phyloP scores from a whole-genome alignment of 495 filamentous ascomycete genomes.

The Xylaria telfairii region DNA sequence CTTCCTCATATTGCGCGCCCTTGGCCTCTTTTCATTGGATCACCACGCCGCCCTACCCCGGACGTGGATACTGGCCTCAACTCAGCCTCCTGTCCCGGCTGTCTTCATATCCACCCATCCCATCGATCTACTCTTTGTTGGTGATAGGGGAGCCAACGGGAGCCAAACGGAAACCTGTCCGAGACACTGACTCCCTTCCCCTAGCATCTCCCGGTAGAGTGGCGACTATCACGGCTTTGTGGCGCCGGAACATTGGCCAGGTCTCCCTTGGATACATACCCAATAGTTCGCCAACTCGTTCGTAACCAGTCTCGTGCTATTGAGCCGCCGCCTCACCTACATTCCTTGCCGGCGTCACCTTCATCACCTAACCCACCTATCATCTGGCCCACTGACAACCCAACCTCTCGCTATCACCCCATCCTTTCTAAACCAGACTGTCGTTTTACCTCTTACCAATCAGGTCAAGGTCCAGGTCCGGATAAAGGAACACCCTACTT shows the following conservation, averaged over 20 bases:
- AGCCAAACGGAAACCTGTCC: conserved; percentile 15
- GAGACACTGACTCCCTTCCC: neutral
- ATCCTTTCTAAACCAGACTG: conserved; percentile 16
- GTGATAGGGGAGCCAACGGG: conserved; percentile 4
- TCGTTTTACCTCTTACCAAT: conserved; percentile 22
- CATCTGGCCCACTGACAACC: conserved; percentile 11
- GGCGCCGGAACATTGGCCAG: conserved; percentile 15
- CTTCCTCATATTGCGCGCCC: neutral
- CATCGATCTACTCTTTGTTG: neutral
- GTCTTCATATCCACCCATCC: neutral
- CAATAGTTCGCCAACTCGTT: neutral
- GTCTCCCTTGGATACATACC: neutral
- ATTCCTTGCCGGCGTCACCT: conserved; percentile 1
- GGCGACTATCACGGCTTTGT: conserved; percentile 12
- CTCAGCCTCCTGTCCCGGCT: conserved; percentile 21
- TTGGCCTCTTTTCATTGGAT: neutral
- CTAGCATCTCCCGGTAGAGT: neutral
- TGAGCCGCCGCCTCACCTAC: conserved; percentile 18
- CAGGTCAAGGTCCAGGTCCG: neutral
- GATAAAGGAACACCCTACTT: conserved; percentile 7
- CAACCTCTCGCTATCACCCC: neutral
- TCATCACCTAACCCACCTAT: conserved; percentile 28
- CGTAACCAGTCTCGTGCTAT: neutral
- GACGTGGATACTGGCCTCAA: conserved; percentile 22
- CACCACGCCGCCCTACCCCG: conserved; percentile 12